A percentile compares a stretch with the other conserved stretches of the same genome.
Evolutionary conservation across 129 eudicot genomes (phyloP).

Genomic region (Chrysanthemum seticuspe): DNA sequence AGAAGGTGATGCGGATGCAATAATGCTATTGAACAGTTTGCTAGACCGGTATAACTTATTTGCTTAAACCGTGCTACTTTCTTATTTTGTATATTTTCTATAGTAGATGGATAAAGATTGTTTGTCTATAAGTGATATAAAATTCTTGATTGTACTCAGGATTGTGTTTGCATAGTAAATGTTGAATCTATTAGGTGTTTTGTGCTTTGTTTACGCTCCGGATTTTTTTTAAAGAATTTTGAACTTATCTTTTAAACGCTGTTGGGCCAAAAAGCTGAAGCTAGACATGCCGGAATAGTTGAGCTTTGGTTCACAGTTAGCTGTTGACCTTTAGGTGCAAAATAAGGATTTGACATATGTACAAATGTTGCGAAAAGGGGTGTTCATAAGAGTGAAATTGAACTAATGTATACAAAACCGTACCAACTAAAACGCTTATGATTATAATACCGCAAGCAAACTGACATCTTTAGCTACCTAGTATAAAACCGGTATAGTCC

Average conservation of each 20-base stretch:
- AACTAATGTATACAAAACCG: too few species aligned
- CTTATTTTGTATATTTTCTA: constrained; percentile 26
- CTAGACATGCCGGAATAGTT: too few species aligned
- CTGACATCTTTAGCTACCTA: too few species aligned
- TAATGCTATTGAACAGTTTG: constrained; percentile 9
- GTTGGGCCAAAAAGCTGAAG: background rate
- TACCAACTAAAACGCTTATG: too few species aligned
- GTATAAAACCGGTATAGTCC: too few species aligned
- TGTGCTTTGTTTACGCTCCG: background rate
- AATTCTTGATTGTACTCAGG: constrained; percentile 21
- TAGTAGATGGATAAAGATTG: constrained; percentile 22
- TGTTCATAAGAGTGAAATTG: too few species aligned
- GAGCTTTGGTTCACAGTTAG: too few species aligned
- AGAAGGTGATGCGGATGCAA: constrained; percentile 15
- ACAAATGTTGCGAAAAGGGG: too few species aligned
- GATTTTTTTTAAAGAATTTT: background rate
- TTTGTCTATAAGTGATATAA: constrained; percentile 23
- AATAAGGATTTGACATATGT: too few species aligned
- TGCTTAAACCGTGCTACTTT: constrained; percentile 22
- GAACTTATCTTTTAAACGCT: background rate
- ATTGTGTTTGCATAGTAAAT: constrained; percentile 1
- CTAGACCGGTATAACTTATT: constrained; percentile 5
- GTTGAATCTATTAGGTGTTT: background rate
- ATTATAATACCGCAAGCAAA: too few species aligned
- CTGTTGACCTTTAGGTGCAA: too few species aligned